Evolutionary conservation across 768 basidiomycete genomes (phyloP).

Genomic region (Trametes gibbosa): DNA sequence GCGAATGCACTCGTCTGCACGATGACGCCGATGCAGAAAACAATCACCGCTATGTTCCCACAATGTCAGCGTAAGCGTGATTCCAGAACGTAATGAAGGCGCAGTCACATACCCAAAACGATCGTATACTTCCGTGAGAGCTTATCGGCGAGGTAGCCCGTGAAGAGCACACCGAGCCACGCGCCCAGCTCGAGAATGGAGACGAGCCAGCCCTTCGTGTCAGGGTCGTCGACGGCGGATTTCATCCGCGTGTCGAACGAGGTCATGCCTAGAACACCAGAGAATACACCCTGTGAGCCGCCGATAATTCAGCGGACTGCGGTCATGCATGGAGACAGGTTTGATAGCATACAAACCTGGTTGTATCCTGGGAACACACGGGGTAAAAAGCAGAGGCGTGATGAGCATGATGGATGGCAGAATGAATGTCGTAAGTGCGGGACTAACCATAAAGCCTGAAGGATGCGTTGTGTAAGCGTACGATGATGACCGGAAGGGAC

Average conservation of each 20-base stretch:
- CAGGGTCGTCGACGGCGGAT: slow-evolving; percentile 47
- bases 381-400: background rate
- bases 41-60: slow-evolving; percentile 23
- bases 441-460: slow-evolving; percentile 58
- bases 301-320: slow-evolving; percentile 9
- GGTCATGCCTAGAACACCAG: slow-evolving; percentile 63
- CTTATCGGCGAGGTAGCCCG: slow-evolving; percentile 71
- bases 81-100: background rate
- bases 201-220: slow-evolving; percentile 69
- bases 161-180: slow-evolving; percentile 71
- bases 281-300: slow-evolving; percentile 62
- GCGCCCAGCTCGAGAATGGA: slow-evolving; percentile 74
- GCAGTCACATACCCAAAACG: slow-evolving; percentile 42
- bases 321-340: background rate
- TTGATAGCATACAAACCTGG: slow-evolving; percentile 40
- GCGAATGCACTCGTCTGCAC: slow-evolving; percentile 61
- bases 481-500: background rate
- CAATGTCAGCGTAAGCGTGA: background rate
- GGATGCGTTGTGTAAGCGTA: slow-evolving; percentile 4
- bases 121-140: slow-evolving; percentile 75
- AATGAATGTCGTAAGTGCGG: slow-evolving; percentile 4
- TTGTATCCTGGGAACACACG: slow-evolving; percentile 50
- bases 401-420: background rate
- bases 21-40: slow-evolving; percentile 57
- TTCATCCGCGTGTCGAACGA: slow-evolving; percentile 56